Base-by-base conservation (phyloP, 495 filamentous ascomycete genomes). In the Xylaria intraflava region DNA sequence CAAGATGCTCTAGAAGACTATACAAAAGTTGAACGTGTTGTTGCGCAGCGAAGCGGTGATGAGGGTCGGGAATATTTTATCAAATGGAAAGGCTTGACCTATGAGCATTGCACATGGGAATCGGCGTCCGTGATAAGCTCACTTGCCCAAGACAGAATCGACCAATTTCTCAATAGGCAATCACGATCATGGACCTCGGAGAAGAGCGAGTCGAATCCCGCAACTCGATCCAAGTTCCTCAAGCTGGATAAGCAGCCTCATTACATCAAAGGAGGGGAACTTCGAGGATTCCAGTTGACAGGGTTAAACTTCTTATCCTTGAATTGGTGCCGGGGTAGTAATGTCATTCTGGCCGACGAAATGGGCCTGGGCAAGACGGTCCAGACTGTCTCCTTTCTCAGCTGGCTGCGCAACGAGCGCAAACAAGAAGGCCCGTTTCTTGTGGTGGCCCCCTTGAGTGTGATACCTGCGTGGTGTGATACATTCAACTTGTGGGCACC, bases 341-440 rank as follows among this genome's bases (percentile, higher is more conserved):
- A 96, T 61, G 91, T 96, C 57, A 95, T 99, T 47, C 77, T 99
- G 12, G 93, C 93, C 11, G 93, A 99, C 60, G 93, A 99, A 65
- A 99, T 99, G 93, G 93, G 93, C 50, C 76, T 99, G 24, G 93
- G 93, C 22, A 99, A 99, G 74, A 99, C 93, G 0, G 92, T 99
- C 2, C 93, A 99, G 69, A 96, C 92, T 1, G 90, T 99, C 19
- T 78, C 93, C 0, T 97, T 97, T 68, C 85, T 96, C 74, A 96
- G 92, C 65, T 97, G 94, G 91, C 78, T 99, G 55, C 86, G 90
- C n/a, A 91, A 96, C 72, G 85, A 89, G 39, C 77, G 92, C 50
- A 76, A 77, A 43, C 94, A 97, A 62, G 84, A 97, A 70, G 93
- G 93, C 0, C 93, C 93, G 0, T 97, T 96, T 69, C 79, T 99